These are phyloP conservation scores for Lecanosticta acicola DNA, from an alignment of 2,329 filamentous ascomycete species.

Conservation along the genomic window DNA sequence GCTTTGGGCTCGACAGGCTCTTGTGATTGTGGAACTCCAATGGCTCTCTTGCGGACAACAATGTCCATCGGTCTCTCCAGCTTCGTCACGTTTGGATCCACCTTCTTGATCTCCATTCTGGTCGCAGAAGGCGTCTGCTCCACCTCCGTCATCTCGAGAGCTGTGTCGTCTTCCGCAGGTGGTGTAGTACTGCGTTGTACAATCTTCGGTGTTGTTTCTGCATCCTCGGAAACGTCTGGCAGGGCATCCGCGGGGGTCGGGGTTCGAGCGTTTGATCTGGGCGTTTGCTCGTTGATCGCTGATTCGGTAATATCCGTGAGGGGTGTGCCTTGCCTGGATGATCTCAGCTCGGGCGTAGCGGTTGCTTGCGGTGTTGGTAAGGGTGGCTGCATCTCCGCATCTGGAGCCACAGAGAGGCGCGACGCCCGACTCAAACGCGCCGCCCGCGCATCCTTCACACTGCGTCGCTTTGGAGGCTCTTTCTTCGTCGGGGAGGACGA, in stretches of 20 bases:
- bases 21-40: slow-evolving; percentile 57
- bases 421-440: slow-evolving; percentile 36
- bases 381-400: slow-evolving; percentile 27
- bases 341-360: slow-evolving; percentile 30
- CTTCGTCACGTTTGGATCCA: slow-evolving; percentile 69
- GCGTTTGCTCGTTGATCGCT: slow-evolving; percentile 57
- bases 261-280: slow-evolving; percentile 25
- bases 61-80: slow-evolving; percentile 92
- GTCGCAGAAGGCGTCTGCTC: slow-evolving; percentile 12
- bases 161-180: slow-evolving; percentile 12
- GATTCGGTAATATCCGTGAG: slow-evolving; percentile 68
- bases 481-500: slow-evolving; percentile 53
- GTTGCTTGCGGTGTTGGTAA: slow-evolving; percentile 49
- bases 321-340: slow-evolving; percentile 49
- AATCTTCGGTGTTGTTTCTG: slow-evolving; percentile 11
- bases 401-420: slow-evolving; percentile 36
- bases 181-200: slow-evolving; percentile 6
- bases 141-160: slow-evolving; percentile 15
- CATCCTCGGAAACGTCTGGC: slow-evolving; percentile 13
- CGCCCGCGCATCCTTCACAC: slow-evolving; percentile 47
- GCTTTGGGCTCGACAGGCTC: slow-evolving; percentile 73
- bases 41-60: slow-evolving; percentile 74
- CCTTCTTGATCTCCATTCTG: slow-evolving; percentile 54
- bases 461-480: slow-evolving; percentile 61
- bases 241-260: slow-evolving; percentile 17